Evolutionary conservation across 1,284 basidiomycete species (phyloP).

Genomic region (Boletellus deceptivus): DNA sequence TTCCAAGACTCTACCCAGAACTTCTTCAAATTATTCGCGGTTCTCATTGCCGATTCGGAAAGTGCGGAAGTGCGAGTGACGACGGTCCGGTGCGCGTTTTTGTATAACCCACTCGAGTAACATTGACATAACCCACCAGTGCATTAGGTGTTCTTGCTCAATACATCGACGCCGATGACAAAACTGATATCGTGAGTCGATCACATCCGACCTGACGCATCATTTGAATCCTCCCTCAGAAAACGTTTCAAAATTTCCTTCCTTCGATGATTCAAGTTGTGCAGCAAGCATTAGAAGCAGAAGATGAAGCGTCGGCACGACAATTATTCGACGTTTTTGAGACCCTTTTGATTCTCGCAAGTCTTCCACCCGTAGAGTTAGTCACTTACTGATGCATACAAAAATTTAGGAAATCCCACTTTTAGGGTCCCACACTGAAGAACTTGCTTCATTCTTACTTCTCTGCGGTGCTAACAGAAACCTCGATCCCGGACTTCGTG

Average conservation of each 20-base stretch:
- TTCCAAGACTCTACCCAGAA: constrained; percentile 77
- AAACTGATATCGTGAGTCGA: constrained; percentile 74
- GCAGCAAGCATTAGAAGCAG: constrained; percentile 80
- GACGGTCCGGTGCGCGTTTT: constrained; percentile 63
- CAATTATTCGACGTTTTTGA: constrained; percentile 96
- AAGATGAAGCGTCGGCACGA: constrained; percentile 81
- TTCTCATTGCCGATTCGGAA: constrained; percentile 83
- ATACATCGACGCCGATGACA: constrained; percentile 89
- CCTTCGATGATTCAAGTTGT: constrained; percentile 91
- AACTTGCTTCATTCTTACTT: constrained; percentile 89
- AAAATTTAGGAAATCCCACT: constrained; percentile 81
- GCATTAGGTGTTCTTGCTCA: constrained; percentile 91
- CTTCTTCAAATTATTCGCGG: constrained; percentile 82
- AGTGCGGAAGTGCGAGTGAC: constrained; percentile 91
- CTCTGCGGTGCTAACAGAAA: constrained; percentile 79
- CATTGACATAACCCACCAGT: constrained; percentile 38
- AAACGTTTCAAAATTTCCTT: constrained; percentile 87
- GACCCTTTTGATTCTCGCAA: constrained; percentile 87
- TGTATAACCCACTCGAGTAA: not conserved
- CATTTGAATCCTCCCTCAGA: constrained; percentile 41
- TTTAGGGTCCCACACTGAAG: constrained; percentile 84
- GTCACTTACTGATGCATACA: constrained; percentile 8
- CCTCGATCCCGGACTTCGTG: constrained; percentile 81
- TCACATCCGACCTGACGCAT: not conserved
- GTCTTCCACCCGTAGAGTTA: constrained; percentile 21